Conservation (phyloP, 495 filamentous ascomycete genomes). For the Parathielavia hyrcaniae region DNA sequence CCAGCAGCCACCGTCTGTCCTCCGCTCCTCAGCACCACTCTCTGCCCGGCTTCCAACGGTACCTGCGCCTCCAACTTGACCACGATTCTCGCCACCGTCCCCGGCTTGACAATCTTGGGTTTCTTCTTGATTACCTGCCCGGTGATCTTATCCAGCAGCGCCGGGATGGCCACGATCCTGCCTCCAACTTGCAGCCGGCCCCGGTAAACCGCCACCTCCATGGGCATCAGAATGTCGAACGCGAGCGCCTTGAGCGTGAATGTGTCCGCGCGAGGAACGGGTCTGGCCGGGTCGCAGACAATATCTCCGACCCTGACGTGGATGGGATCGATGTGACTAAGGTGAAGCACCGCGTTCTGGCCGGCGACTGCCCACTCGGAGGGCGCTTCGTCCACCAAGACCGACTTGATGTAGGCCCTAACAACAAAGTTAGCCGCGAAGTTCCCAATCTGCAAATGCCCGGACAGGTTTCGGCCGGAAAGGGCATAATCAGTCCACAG, state of each 20-base stretch:
- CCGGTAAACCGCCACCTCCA: constrained; percentile 79
- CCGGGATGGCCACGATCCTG: constrained; percentile 61
- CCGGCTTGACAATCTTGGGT: constrained; percentile 75
- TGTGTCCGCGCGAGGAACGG: constrained; percentile 58
- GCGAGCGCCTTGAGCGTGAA: constrained; percentile 81
- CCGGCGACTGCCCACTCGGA: constrained; percentile 93
- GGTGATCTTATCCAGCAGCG: constrained; percentile 67
- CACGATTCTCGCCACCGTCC: constrained; percentile 53
- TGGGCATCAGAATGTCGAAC: constrained; percentile 82
- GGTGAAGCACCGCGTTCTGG: constrained; percentile 76
- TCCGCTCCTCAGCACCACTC: constrained; percentile 72
- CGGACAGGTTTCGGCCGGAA: too few species aligned
- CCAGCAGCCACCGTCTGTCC: constrained; percentile 85
- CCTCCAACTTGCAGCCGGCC: constrained; percentile 77
- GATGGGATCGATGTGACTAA: constrained; percentile 76
- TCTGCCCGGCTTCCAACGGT: constrained; percentile 68
- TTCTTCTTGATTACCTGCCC: constrained; percentile 71
- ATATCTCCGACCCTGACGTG: constrained; percentile 81
- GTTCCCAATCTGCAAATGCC: too few species aligned
- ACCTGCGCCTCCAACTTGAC: constrained; percentile 70
- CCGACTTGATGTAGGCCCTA: constrained; percentile 60
- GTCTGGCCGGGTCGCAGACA: constrained; percentile 61
- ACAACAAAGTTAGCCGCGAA: too few species aligned
- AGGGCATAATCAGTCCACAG: too few species aligned
- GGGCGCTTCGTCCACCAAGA: constrained; percentile 66